Base-by-base conservation (phyloP, 495 filamentous ascomycete species). In the Ramalina peruviana region DNA sequence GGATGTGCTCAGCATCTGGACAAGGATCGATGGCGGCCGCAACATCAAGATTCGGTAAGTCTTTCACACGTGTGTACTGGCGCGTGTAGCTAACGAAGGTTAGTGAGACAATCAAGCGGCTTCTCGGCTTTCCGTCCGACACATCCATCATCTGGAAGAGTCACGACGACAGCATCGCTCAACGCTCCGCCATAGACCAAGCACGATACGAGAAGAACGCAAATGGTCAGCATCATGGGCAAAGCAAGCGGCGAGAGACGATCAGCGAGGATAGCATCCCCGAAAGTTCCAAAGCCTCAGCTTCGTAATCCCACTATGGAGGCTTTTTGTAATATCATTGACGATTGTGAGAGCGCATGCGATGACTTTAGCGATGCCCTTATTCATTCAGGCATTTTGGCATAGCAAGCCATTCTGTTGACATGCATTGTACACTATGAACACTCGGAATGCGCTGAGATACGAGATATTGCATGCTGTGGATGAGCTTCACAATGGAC, bases 1-100 rank as follows among this genome's bases (percentile, higher is more conserved):
- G 68, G 92, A 98, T 60, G 90, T 97, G 38, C 75, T 98, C 63
- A 95, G 87, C 69, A 86, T 98, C 59, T 98, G 92, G 92, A 93
- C 88, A 40, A 83, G 86, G 61, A 88, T 85, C 56, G 82, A 92
- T 57, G 89, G 89, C 16, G 85, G 86, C 54, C 80, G 86, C 59
- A 93, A 94, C 67, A 85, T 97, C 61, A 97, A 96, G 72, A 94
- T 98, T 56, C 81, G 88, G 87, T 95, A 77, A 58, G 78, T 62
- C 19, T 25, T 21, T 36, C 13, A 33, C 47, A 13, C 48, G 36
- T 16, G 45, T 7, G 10, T 48, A 1, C 45, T 37, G 25, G 10
- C n/a, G 25, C 4, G 16, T 48, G 16, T 17, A 37, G 6, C 52
- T 49, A 26, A 51, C 40, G 43, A 20, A 30, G n/a, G 36, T 21